Percentiles rank a stretch among this genome's conserved stretches.
phyloP scores from a whole-genome alignment of 345 rosid genomes.

The Eucalyptus brandiana region DNA sequence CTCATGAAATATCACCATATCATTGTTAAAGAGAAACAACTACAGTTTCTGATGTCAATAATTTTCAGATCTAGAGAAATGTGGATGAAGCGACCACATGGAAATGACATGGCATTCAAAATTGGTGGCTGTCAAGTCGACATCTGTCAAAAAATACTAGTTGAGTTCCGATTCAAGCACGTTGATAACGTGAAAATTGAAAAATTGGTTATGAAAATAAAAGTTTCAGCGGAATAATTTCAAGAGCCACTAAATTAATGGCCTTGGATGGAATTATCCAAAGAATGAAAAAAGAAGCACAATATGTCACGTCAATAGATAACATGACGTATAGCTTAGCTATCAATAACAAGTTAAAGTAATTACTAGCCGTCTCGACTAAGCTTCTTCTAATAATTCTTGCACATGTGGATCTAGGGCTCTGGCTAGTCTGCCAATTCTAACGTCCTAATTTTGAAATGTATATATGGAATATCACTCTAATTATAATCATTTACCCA shows the following conservation, averaged over 20 bases:
- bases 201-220: neutral
- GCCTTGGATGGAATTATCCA: neutral
- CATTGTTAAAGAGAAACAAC: neutral
- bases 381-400: neutral
- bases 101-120: neutral
- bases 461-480: neutral
- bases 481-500: neutral
- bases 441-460: neutral
- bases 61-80: neutral
- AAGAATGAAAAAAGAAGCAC: neutral
- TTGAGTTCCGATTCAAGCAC: neutral
- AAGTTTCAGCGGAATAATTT: neutral
- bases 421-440: neutral
- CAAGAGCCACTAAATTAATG: neutral
- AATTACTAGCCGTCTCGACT: neutral
- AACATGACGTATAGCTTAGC: rapidly evolving
- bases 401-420: neutral
- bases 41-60: neutral
- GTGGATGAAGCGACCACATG: neutral
- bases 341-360: neutral
- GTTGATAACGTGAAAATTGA: neutral
- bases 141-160: neutral
- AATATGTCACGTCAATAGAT: neutral
- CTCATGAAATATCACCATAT: neutral
- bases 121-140: neutral